Evolutionary conservation across 1,284 basidiomycete genomes (phyloP), one percentile per base, ranked within the genome.

Genomic region (Fereydounia khargensis): DNA sequence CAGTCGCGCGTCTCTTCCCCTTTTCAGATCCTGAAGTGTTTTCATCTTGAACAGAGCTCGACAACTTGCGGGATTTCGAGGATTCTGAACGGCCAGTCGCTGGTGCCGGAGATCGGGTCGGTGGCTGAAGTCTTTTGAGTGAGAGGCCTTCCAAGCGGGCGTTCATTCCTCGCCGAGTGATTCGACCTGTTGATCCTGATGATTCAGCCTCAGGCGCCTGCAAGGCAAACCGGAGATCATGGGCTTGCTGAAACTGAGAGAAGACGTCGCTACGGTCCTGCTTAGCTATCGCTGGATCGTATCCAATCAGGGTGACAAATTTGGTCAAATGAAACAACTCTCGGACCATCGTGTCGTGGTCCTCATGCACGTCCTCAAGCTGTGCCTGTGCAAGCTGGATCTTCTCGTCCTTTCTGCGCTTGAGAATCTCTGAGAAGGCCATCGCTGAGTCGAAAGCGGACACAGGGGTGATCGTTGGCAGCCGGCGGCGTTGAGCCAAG

Each of bases 301-400:
- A 69, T n/a, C 58, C 60, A 20, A 68, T 47, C 42, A 53, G 51
- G 16, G 68, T 70, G 30, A 73, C 63, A 19, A 69, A 69, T 24
- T 69, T 66, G 50, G 58, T 46, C 21, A 73, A 47, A 36, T 70
- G 70, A 23, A 63, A 69, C 4, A 68, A 52, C 53, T 68, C 70
- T 18, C 66, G 49, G 9, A 73, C 62, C 14, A 70, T 53, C 43
- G 53, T 55, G 25, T 68, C 70, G 33, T 73, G 70, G 25, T 52
- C 42, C 9, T 57, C 47, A 25, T 65, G 62, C 10, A 65, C 47
- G 10, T 52, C 42, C 17, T 70, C 65, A 24, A 68, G 47, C 20
- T 61, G 46, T 6, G 46, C 42, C 39, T 62, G 58, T 8, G 49
- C 53, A 18, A 46, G 13, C n/a, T 45, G 48, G 4, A 48, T 24